phyloP scores from a whole-genome alignment of 306 rosid genomes.

The Cicer judaicum region DNA sequence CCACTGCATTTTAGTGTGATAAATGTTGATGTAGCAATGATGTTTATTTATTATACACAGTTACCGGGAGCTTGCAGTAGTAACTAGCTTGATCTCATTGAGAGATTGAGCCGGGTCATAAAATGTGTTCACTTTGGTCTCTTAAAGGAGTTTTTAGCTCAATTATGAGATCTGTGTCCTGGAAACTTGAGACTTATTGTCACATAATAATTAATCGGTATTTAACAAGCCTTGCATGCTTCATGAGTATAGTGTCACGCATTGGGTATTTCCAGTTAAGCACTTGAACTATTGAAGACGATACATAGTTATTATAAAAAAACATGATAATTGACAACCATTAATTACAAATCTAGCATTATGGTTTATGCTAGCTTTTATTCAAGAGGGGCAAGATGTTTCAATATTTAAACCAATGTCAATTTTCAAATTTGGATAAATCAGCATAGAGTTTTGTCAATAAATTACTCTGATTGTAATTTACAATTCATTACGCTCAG shows the following conservation, averaged over 20 bases:
- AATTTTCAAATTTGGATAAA: not conserved
- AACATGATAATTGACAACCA: not conserved
- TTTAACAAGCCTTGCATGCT: not conserved
- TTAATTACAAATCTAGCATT: not conserved
- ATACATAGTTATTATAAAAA: not conserved
- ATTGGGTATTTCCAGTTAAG: not conserved
- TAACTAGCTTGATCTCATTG: conserved; percentile 6
- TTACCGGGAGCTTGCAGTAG: conserved; percentile 10
- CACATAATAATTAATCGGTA: not conserved
- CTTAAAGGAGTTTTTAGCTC: not conserved
- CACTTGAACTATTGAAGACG: conserved; percentile 1
- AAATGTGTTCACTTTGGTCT: not conserved
- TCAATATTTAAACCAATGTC: not conserved
- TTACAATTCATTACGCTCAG: too few species aligned
- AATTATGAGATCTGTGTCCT: not conserved
- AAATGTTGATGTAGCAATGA: conserved; percentile 27
- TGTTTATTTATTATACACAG: conserved; percentile 45
- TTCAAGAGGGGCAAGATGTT: not conserved
- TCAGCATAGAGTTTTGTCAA: not conserved
- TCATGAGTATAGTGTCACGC: not conserved
- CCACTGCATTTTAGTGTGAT: conserved; percentile 32
- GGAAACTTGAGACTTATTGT: not conserved
- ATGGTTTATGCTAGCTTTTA: not conserved
- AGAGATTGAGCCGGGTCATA: not conserved
- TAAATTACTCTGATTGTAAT: too few species aligned